phyloP scores from a whole-genome alignment of 1,139 yeast genomes.

The Geotrichum restrictum region DNA sequence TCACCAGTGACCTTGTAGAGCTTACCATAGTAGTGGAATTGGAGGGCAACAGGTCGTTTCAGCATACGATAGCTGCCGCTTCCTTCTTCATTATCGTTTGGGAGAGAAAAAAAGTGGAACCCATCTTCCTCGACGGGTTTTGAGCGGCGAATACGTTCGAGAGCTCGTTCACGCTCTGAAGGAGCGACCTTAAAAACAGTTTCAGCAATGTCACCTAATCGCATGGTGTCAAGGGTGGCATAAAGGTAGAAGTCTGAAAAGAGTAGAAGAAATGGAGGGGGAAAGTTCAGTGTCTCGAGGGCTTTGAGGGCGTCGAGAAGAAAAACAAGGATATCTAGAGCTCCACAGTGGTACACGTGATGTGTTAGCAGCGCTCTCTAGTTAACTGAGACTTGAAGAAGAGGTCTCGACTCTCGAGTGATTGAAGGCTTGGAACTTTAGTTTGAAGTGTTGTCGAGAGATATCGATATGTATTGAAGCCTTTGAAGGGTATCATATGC shows the following conservation, averaged over 20 bases:
- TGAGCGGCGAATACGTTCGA: constrained; percentile 18
- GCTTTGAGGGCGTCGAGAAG: too few species aligned
- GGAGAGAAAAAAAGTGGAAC: constrained; percentile 17
- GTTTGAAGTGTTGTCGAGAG: too few species aligned
- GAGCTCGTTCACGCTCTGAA: constrained; percentile 15
- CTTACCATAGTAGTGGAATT: constrained; percentile 57
- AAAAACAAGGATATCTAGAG: too few species aligned
- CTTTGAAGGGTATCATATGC: too few species aligned
- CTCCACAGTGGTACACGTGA: too few species aligned
- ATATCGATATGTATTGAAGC: too few species aligned
- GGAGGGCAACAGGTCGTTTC: constrained; percentile 56
- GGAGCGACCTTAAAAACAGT: constrained; percentile 7
- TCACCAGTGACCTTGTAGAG: constrained; percentile 56
- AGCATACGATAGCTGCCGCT: constrained; percentile 28
- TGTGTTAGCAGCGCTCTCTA: too few species aligned
- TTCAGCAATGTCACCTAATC: constrained; percentile 5
- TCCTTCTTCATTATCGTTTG: constrained; percentile 16
- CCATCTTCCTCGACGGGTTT: constrained; percentile 21
- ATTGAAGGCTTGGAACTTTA: too few species aligned
- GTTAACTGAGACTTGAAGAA: too few species aligned
- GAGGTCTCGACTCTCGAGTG: too few species aligned
- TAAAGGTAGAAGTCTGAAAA: background rate
- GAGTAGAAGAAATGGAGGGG: background rate
- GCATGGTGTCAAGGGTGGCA: background rate
- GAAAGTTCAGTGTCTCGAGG: background rate